Evolutionary conservation across 108 stramenopile genomes (phyloP).

Genomic region (Chaetoceros tenuissimus): DNA sequence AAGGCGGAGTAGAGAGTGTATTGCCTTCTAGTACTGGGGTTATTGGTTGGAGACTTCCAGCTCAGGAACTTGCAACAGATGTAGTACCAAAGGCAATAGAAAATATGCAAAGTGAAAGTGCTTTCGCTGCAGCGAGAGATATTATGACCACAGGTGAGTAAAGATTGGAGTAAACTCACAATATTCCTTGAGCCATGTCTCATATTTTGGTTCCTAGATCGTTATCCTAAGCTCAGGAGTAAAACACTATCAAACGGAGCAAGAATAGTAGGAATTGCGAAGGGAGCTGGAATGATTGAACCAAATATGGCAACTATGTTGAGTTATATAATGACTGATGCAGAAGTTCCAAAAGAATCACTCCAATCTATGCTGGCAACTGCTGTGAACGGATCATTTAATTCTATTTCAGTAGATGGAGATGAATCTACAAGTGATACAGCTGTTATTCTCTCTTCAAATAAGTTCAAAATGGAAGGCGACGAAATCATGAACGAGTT

Average conservation of each 20-base stretch:
- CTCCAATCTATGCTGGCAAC: conserved; percentile 65
- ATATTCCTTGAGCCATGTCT: too few relatives aligned
- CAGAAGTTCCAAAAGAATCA: conserved; percentile 46
- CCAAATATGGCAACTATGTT: conserved; percentile 98
- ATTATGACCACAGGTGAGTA: conserved; percentile 88
- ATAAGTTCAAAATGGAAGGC: conserved; percentile 37
- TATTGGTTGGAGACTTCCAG: conserved; percentile 97
- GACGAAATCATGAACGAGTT: conserved; percentile 63
- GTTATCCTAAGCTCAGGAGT: conserved; percentile 75
- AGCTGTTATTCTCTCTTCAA: conserved; percentile 75
- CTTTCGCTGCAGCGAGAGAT: conserved; percentile 74
- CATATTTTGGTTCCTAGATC: too few relatives aligned
- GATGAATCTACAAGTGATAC: conserved; percentile 95
- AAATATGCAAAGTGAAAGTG: conserved; percentile 66
- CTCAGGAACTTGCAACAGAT: conserved; percentile 71
- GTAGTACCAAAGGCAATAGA: conserved; percentile 68
- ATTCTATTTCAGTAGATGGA: conserved; percentile 92
- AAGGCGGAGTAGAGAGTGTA: conserved; percentile 60
- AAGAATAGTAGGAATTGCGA: conserved; percentile 77
- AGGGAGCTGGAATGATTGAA: conserved; percentile 99
- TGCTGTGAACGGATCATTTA: conserved; percentile 78
- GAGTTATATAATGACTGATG: conserved; percentile 91
- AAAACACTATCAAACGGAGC: conserved; percentile 75
- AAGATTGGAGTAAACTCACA: too few relatives aligned
- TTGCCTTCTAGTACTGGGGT: conserved; percentile 92